phyloP scores from a whole-genome alignment of 164 flowering plant genomes.

The Buxus sempervirens region DNA sequence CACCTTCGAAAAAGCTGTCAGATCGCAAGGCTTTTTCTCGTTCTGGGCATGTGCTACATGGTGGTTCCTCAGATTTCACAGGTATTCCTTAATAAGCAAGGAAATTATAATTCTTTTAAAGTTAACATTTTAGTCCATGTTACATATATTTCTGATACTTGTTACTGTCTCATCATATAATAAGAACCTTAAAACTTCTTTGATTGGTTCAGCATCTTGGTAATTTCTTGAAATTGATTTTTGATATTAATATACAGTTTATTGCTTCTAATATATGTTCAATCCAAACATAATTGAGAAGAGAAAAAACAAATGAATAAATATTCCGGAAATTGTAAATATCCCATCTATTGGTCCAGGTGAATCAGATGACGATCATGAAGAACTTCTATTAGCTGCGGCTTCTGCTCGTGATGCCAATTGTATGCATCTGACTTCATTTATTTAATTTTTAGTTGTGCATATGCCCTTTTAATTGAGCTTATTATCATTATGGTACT shows the following conservation, averaged over 20 bases:
- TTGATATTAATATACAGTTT: not conserved
- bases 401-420: slow-evolving; percentile 43
- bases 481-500: not conserved
- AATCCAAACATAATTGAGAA: not conserved
- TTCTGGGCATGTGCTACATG: slow-evolving; percentile 35
- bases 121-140: not conserved
- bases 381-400: slow-evolving; percentile 57
- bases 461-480: not conserved
- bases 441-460: not conserved
- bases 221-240: not conserved
- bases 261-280: not conserved
- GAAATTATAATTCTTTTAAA: not conserved
- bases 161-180: not conserved
- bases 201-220: not conserved
- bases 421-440: slow-evolving; percentile 31
- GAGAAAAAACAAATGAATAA: not conserved
- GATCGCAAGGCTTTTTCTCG: slow-evolving; percentile 61
- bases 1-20: slow-evolving; percentile 59
- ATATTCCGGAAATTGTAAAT: not conserved
- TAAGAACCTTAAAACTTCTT: not conserved
- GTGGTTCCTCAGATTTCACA: slow-evolving; percentile 49
- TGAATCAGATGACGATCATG: slow-evolving; percentile 68
- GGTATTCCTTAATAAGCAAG: slow-evolving; percentile 31
- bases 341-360: slow-evolving; percentile 27
- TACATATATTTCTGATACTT: slow-evolving; percentile 1